Base-by-base conservation (phyloP, 139 green algal species). In the Klebsormidium nitens region DNA sequence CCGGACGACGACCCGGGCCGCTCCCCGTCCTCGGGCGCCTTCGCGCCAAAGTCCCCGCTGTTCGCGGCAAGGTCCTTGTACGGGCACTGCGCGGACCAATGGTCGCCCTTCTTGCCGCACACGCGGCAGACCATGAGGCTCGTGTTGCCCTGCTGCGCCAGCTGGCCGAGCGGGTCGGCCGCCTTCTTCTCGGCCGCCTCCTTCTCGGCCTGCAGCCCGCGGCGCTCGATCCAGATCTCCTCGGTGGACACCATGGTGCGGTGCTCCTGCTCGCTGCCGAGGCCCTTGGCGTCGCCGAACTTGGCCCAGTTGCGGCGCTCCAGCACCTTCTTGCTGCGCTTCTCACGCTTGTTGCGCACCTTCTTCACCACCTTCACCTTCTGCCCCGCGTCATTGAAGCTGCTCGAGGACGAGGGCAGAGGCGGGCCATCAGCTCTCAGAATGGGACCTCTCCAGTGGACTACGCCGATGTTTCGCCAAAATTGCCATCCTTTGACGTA, bases 201-300 rank as follows among this genome's bases (percentile, higher is more conserved):
- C 55, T 91, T 84, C 81, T 95, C 93, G 29, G 66, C 61, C 47
- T 83, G 44, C 44, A 76, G 76, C 44, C 23, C 47, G 5, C 84
- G 69, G 36, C 90, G 76, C 28, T 98, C 94, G 49, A 98, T 90
- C 49, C 86, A 92, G 57, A 99, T 92, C 47, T 99, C 90, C 55
- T 99, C 93, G 2, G 77, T 80, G 5, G 79, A 82, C 59, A 88
- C 86, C 47, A 84, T 80, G 29, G 82, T 84, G 3, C 90, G 72
- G 28, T 37, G 77, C 62, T 94, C 84, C 8, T 63, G 14, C 55
- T 26, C 5, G 28, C 66, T 81, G 4, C 72, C 69, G 71, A 89
- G 76, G 0, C 57, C 59, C 29, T 61, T 82, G 0, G 86, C 91
- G 19, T 88, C 69, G 6, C 93, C 93, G 85, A 98, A 98, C 35